Evolutionary conservation across 768 basidiomycete species (phyloP), one percentile per base, ranked within the genome.

Genomic region (Fomitopsis pulvina): DNA sequence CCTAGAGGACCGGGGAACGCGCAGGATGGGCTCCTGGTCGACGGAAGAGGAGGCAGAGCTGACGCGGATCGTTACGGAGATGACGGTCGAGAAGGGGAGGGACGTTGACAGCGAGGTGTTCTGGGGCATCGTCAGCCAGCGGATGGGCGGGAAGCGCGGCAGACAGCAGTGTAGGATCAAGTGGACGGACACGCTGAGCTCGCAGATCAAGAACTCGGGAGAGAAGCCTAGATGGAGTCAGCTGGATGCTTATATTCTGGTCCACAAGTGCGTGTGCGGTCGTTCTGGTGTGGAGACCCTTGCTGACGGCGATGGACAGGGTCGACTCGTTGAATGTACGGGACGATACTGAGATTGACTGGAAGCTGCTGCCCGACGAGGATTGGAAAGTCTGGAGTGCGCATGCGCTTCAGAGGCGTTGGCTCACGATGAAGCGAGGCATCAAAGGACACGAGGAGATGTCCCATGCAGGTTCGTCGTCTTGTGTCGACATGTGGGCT

Each of bases 151-250:
- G 21, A 83, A 66, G 42, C 77, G 90, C 43, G 81, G 83, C 29
- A 74, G 89, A 55, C 86, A 90, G 58, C 90, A 92, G 63, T 92
- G 90, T 69, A 76, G 90, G 42, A 87, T 86, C 39, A 92, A 92
- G 77, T 92, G 90, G 89, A 87, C 84, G 26, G 88, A 91, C 67
- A 76, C 80, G 0, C 66, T 92, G 38, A 83, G 79, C 52, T 81
- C 84, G 60, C 79, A 75, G 20, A 69, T 85, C 39, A 91, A 90
- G 63, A 85, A 80, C 42, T 76, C 82, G 40, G 88, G 88, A 6
- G 68, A 74, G 45, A 82, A 78, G 48, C 77, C 82, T 2, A 75
- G 88, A 22, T 92, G 89, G 90, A 76, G 78, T 50, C 72, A 77
- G 38, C 78, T 80, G 59, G 90, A 92, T 63, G 84, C 84, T 3